These are phyloP conservation scores for Malus orientalis DNA, from an alignment of 306 rosid genomes.

Conservation along the genomic window DNA sequence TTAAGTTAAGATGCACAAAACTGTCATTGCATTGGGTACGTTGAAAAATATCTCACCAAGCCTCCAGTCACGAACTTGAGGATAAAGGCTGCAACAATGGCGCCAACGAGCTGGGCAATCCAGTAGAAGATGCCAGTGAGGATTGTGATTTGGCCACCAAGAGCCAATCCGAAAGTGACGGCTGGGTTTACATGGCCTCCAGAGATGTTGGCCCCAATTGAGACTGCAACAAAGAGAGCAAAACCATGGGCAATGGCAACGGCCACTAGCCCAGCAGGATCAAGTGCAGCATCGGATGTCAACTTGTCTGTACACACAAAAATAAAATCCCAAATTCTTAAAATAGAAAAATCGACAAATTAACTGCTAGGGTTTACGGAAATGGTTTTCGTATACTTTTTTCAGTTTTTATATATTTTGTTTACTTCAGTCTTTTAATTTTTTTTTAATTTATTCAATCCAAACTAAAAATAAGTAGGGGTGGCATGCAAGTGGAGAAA, in stretches of 20 bases:
- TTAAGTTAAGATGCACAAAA: not conserved
- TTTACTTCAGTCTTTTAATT: too few relatives aligned
- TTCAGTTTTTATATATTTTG: too few relatives aligned
- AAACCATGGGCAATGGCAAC: slow-evolving; percentile 80
- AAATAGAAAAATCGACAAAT: not conserved
- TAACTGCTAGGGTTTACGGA: not conserved
- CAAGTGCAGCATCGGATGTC: slow-evolving; percentile 73
- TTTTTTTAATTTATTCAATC: too few relatives aligned
- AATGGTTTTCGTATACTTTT: not conserved
- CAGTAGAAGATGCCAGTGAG: slow-evolving; percentile 79
- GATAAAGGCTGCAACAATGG: slow-evolving; percentile 75
- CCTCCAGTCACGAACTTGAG: slow-evolving; percentile 73
- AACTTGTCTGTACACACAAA: slow-evolving; percentile 43
- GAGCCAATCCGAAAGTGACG: slow-evolving; percentile 87
- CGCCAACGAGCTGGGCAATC: slow-evolving; percentile 81
- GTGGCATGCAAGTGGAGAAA: not conserved
- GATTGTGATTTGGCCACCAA: slow-evolving; percentile 82
- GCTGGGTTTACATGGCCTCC: slow-evolving; percentile 97
- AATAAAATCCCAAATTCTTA: not conserved
- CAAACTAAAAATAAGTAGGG: too few relatives aligned
- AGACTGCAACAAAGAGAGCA: slow-evolving; percentile 84
- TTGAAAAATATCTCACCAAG: slow-evolving; percentile 36
- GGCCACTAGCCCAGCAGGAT: slow-evolving; percentile 70
- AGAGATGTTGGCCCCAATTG: slow-evolving; percentile 80
- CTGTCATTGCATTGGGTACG: not conserved